These are phyloP conservation scores for Grosmannia clavigera DNA, from an alignment of 2,329 filamentous ascomycete genomes.

Conservation along the genomic window DNA sequence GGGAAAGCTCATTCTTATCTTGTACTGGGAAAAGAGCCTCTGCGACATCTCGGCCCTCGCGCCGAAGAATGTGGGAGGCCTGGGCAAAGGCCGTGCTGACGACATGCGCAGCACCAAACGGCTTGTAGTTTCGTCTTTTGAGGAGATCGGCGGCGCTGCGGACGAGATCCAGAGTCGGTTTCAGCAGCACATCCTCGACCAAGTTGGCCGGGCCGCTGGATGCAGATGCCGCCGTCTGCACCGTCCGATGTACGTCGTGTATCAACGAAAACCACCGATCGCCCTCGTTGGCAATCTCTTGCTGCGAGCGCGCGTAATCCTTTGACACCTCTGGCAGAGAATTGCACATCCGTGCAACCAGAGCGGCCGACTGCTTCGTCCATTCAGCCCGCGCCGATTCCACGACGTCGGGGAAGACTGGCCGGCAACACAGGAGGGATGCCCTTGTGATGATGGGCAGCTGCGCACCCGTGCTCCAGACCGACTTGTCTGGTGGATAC, in stretches of 20 bases:
- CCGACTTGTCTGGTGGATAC: slow-evolving; percentile 25
- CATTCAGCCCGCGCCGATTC: slow-evolving; percentile 45
- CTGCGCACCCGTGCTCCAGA: slow-evolving; percentile 22
- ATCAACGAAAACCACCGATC: slow-evolving; percentile 54
- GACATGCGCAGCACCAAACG: slow-evolving; percentile 39
- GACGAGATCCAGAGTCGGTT: slow-evolving; percentile 15
- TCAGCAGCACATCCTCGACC: slow-evolving; percentile 15
- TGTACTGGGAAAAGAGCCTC: slow-evolving; percentile 34
- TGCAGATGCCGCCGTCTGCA: slow-evolving; percentile 6
- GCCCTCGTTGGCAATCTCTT: slow-evolving; percentile 51
- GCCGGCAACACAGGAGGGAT: slow-evolving; percentile 30
- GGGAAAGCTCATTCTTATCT: slow-evolving; percentile 40
- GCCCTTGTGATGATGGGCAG: slow-evolving; percentile 31
- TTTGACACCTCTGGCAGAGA: slow-evolving; percentile 75
- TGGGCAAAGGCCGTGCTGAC: slow-evolving; percentile 28
- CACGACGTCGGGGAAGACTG: slow-evolving; percentile 29
- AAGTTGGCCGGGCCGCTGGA: slow-evolving; percentile 9
- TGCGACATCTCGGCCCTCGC: slow-evolving; percentile 21
- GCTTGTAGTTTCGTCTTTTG: slow-evolving; percentile 40
- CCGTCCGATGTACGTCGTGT: slow-evolving; percentile 26
- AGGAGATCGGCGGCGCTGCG: slow-evolving; percentile 29
- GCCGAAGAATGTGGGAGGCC: slow-evolving; percentile 29
- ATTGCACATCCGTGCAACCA: slow-evolving; percentile 56
- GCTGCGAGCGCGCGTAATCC: slow-evolving; percentile 62
- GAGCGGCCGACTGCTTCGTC: slow-evolving; percentile 43